Evolutionary conservation across 139 green algal genomes (phyloP).

Genomic region (Axilococcus clingmanii): DNA sequence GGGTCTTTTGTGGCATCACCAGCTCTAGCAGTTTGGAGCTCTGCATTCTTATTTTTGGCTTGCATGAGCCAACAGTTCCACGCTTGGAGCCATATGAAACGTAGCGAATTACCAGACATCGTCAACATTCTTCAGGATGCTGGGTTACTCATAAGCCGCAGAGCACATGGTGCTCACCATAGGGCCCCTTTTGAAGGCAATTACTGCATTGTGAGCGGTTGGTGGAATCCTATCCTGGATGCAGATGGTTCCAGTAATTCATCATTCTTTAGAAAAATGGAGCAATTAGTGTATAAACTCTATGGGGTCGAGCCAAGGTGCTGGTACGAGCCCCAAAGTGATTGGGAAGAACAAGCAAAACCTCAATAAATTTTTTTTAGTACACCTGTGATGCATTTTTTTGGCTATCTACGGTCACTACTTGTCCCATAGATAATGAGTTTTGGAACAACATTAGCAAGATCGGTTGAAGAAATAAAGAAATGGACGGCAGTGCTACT

Average conservation of each 20-base stretch:
- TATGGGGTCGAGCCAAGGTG: slow-evolving; percentile 83
- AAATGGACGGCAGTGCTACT: slow-evolving; percentile 66
- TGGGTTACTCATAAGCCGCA: slow-evolving; percentile 67
- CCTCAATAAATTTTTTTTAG: slow-evolving; percentile 3
- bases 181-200: slow-evolving; percentile 86
- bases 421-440: slow-evolving; percentile 57
- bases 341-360: slow-evolving; percentile 19
- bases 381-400: no score
- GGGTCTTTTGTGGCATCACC: slow-evolving; percentile 24
- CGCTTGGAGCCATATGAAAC: slow-evolving; percentile 90
- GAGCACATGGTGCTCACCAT: slow-evolving; percentile 88
- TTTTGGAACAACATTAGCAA: slow-evolving; percentile 44
- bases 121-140: slow-evolving; percentile 54
- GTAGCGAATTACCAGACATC: slow-evolving; percentile 55
- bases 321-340: slow-evolving; percentile 56
- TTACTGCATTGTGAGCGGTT: slow-evolving; percentile 94
- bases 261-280: slow-evolving; percentile 25
- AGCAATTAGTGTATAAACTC: slow-evolving; percentile 40
- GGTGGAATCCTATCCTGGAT: slow-evolving; percentile 86
- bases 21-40: slow-evolving; percentile 48
- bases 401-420: slow-evolving; percentile 6
- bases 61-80: slow-evolving; percentile 96
- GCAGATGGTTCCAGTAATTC: slow-evolving; percentile 9
- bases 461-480: slow-evolving; percentile 46
- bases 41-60: slow-evolving; percentile 63